phyloP scores from a whole-genome alignment of 805 yeast species.

The Saturnispora ahearnii region DNA sequence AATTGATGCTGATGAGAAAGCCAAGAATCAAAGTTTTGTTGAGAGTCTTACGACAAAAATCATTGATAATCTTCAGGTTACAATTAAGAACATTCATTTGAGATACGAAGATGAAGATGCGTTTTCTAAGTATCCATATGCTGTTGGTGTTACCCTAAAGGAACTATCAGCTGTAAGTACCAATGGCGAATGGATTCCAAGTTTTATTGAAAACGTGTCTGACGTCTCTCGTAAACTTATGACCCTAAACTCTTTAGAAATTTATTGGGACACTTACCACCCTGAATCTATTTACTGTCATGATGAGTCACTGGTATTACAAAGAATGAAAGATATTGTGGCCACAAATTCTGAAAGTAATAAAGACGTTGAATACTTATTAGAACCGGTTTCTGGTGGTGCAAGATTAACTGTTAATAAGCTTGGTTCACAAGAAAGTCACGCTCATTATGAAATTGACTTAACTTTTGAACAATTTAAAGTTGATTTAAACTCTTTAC shows the following conservation, averaged over 20 bases:
- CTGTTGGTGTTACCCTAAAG: constrained; percentile 72
- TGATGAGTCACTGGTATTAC: constrained; percentile 40
- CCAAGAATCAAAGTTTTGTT: constrained; percentile 69
- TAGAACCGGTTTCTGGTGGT: constrained; percentile 82
- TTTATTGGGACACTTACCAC: constrained; percentile 76
- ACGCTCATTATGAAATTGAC: constrained; percentile 66
- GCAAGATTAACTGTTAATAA: constrained; percentile 81
- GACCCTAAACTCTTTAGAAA: constrained; percentile 61
- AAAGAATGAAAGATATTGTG: constrained; percentile 39
- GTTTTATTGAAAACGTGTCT: constrained; percentile 66
- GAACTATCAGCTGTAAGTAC: constrained; percentile 92
- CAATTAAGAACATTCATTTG: constrained; percentile 83
- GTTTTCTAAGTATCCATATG: constrained; percentile 66
- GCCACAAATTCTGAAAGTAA: constrained; percentile 16
- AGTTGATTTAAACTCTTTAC: constrained; percentile 74
- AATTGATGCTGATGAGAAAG: constrained; percentile 26
- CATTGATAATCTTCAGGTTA: constrained; percentile 84
- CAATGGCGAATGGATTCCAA: constrained; percentile 75
- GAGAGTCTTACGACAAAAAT: constrained; percentile 83
- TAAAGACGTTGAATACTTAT: constrained; percentile 43
- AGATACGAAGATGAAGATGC: constrained; percentile 78
- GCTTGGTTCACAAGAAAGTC: constrained; percentile 54
- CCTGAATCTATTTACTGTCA: constrained; percentile 35
- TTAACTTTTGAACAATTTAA: constrained; percentile 83
- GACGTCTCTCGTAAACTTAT: constrained; percentile 65